Base-by-base conservation (phyloP, 345 rosid species). In the Salix caprea region DNA sequence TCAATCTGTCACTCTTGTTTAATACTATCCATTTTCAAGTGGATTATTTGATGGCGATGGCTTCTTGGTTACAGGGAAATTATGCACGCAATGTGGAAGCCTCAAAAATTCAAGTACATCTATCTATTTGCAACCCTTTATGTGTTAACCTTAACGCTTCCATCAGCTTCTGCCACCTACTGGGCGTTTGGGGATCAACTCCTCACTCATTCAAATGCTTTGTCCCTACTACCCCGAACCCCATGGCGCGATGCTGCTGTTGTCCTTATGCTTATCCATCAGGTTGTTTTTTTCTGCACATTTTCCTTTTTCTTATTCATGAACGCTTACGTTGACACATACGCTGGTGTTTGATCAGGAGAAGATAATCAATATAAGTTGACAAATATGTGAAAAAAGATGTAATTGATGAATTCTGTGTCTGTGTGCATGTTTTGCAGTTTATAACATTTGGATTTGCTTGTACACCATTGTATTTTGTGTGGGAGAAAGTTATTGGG, bases 21-120 rank as follows among this genome's bases (percentile, higher is more conserved):
- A 5, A 3, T 2, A 58, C 64, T 58, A n/a, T 58, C 28, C 28
- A n/a, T 1, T 48, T 48, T 50, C 61, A 26, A 28, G 23, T 60
- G 36, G 44, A 14, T 36, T 39, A 9, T 18, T 64, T 74, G 40
- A 39, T 60, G 67, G 62, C 34, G 1, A 54, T 61, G 52, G 24
- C 23, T 42, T 40, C 50, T 30, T 71, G 70, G 61, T 71, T 77
- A 39, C 75, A 92, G 97, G 71, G 97, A 92, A 81, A 90, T 90
- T 44, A 92, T 92, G 95, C 95, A 91, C 74, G 97, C 95, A 6
- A 91, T 91, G 97, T 89, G 97, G 97, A 91, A 87, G 83, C 96
- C 97, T 65, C 87, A 86, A 69, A 92, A 87, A 72, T 92, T 92
- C 90, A 91, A 92, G 91, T 91, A 75, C 89, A 87, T 92, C 37